Conservation (phyloP, 2,329 filamentous ascomycete species). For the Trichoderma asperellum region DNA sequence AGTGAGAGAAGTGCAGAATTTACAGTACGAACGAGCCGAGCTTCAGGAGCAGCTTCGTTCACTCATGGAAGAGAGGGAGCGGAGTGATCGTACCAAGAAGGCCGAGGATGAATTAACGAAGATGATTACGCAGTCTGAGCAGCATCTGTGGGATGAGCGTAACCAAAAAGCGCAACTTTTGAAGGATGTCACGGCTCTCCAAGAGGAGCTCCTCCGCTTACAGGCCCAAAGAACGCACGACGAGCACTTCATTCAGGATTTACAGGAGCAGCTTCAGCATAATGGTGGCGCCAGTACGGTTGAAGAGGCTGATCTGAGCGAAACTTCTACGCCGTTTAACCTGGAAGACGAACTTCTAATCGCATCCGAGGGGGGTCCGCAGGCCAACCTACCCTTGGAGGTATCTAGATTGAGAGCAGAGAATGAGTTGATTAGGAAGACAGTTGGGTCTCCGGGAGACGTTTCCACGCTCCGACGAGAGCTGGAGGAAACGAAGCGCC, state of each 20-base stretch:
- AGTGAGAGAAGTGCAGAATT: slow-evolving; percentile 58
- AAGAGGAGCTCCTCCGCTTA: slow-evolving; percentile 53
- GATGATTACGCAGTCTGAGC: slow-evolving; percentile 48
- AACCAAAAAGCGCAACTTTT: slow-evolving; percentile 53
- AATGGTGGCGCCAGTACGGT: slow-evolving; percentile 34
- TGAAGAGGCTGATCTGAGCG: slow-evolving; percentile 32
- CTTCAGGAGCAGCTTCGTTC: slow-evolving; percentile 52
- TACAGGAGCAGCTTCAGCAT: slow-evolving; percentile 61
- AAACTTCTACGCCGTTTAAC: slow-evolving; percentile 42
- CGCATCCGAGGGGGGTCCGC: slow-evolving; percentile 46
- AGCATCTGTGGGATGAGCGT: slow-evolving; percentile 49
- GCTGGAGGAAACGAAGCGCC: slow-evolving; percentile 57
- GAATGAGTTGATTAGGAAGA: slow-evolving; percentile 61
- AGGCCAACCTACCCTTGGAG: slow-evolving; percentile 53
- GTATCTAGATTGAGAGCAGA: slow-evolving; percentile 64
- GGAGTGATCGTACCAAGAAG: slow-evolving; percentile 41
- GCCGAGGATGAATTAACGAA: slow-evolving; percentile 47
- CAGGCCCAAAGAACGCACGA: slow-evolving; percentile 53
- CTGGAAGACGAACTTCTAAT: slow-evolving; percentile 65
- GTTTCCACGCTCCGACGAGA: slow-evolving; percentile 59
- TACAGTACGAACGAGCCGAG: slow-evolving; percentile 60
- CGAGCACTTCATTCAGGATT: slow-evolving; percentile 60
- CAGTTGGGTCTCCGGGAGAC: slow-evolving; percentile 57
- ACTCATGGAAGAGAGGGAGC: slow-evolving; percentile 44
- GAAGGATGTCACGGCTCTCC: slow-evolving; percentile 49